Base-by-base conservation (phyloP, 179 eudicot genomes). In the Silene vulgaris region DNA sequence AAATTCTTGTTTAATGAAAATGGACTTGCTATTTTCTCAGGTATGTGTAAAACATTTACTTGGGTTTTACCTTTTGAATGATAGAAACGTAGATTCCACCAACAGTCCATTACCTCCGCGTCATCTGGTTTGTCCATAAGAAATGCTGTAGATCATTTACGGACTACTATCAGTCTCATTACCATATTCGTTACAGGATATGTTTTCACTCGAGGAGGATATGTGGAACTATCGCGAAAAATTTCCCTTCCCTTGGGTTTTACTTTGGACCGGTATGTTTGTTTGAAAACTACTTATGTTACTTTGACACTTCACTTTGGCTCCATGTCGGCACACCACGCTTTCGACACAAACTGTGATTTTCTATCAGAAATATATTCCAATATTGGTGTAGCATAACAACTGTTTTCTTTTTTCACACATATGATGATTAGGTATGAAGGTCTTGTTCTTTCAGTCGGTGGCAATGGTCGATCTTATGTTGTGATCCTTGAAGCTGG, bases 401-500 rank as follows among this genome's bases (percentile, higher is more conserved):
- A 9, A 13, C 13, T 71, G 4, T 40, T 14, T 21, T 32, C 29
- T 59, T 71, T 59, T 71, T 45, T 12, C 23, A 8, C 65, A 23
- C 8, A 63, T 32, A 26, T 69, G 21, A 81, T 78, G 77, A 65
- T 79, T 74, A 93, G 98, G 85, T 94, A 94, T 79, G 98, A 94
- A 84, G 98, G 98, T 69, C 89, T 94, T 61, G 82, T 94, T 64
- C 86, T 94, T 48, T 88, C 98, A 37, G 91, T 94, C 79, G 98
- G 98, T 64, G 98, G 98, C 69, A 94, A 94, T 74, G 98, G 98
- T 54, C 89, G 98, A 80, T 83, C 98, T 14, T 94, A 91, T 78
- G 90, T 92, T 52, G 68, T 94, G 71, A 87, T 94, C 65, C 94
- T 94, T 66, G 94, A 90, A 83, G 82, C 91, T 66, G 96, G 92